These are phyloP conservation scores for Erigeron canadensis DNA, from an alignment of 129 eudicot species.

Conservation along the genomic window DNA sequence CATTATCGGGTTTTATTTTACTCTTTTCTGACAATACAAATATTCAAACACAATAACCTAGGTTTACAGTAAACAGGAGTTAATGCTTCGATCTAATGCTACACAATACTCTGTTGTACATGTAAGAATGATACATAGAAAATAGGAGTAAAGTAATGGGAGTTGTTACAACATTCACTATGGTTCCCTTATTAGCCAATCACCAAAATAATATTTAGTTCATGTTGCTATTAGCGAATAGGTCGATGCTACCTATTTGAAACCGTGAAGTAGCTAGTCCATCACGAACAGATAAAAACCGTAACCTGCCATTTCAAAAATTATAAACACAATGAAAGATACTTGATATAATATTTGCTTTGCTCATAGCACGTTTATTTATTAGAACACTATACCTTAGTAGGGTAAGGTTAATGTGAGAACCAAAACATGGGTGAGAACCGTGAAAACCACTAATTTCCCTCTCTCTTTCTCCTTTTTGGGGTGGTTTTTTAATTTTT, in stretches of 20 bases:
- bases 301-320: conserved; percentile 49
- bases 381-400: background rate
- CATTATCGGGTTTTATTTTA: background rate
- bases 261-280: conserved; percentile 57
- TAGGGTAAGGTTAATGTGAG: no score
- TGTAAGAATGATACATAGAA: background rate
- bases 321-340: background rate
- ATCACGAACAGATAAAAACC: conserved; percentile 65
- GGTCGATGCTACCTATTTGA: conserved; percentile 86
- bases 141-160: background rate
- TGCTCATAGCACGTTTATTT: background rate
- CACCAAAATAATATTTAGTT: conserved; percentile 9
- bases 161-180: background rate
- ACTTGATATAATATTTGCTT: background rate
- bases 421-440: no score
- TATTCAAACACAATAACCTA: conserved; percentile 1
- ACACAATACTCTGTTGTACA: background rate
- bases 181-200: background rate
- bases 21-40: background rate
- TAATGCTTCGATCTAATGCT: background rate
- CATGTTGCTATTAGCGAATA: conserved; percentile 43
- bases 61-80: background rate
- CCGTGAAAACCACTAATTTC: no score
- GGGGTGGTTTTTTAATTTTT: no score
- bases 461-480: no score